phyloP scores from a whole-genome alignment of 805 yeast genomes.

The Brettanomyces anomalus region DNA sequence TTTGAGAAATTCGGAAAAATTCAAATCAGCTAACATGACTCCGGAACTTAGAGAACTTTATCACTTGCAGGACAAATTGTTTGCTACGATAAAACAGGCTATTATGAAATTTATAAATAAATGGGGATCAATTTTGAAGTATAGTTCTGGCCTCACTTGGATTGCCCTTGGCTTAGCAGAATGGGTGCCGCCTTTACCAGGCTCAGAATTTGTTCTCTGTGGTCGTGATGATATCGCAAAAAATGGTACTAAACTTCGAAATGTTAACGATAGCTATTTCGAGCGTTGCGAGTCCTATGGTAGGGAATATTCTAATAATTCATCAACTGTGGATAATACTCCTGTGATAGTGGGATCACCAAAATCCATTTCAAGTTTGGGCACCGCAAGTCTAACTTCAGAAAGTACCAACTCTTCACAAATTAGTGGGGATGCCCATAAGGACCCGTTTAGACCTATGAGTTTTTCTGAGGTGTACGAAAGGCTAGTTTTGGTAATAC shows the following conservation, averaged over 20 bases:
- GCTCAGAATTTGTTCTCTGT: slow-evolving; percentile 44
- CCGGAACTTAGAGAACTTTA: slow-evolving; percentile 27
- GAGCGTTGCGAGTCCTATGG: slow-evolving; percentile 19
- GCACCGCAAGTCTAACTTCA: slow-evolving; percentile 6
- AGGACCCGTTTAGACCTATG: slow-evolving; percentile 29
- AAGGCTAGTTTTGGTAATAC: slow-evolving; percentile 61
- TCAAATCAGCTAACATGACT: slow-evolving; percentile 21
- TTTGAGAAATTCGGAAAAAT: slow-evolving; percentile 35
- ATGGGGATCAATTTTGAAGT: slow-evolving; percentile 73
- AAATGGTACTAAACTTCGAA: slow-evolving; percentile 28
- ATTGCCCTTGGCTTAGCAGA: slow-evolving; percentile 81
- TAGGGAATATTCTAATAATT: slow-evolving; percentile 7
- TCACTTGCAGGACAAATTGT: slow-evolving; percentile 42
- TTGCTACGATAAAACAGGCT: slow-evolving; percentile 49
- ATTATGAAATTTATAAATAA: slow-evolving; percentile 56
- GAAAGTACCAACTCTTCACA: slow-evolving; percentile 7
- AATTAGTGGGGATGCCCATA: neutral
- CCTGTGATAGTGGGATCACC: slow-evolving; percentile 20
- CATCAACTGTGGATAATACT: slow-evolving; percentile 16
- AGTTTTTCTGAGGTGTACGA: slow-evolving; percentile 65
- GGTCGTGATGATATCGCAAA: slow-evolving; percentile 40
- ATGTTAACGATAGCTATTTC: slow-evolving; percentile 24
- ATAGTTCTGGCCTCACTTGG: slow-evolving; percentile 82
- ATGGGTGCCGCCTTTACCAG: slow-evolving; percentile 67
- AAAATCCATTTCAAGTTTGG: slow-evolving; percentile 17